Evolutionary conservation across 352 stramenopile genomes (phyloP), one percentile per base, ranked within the genome.

Genomic region (Saprolegnia parasitica): DNA sequence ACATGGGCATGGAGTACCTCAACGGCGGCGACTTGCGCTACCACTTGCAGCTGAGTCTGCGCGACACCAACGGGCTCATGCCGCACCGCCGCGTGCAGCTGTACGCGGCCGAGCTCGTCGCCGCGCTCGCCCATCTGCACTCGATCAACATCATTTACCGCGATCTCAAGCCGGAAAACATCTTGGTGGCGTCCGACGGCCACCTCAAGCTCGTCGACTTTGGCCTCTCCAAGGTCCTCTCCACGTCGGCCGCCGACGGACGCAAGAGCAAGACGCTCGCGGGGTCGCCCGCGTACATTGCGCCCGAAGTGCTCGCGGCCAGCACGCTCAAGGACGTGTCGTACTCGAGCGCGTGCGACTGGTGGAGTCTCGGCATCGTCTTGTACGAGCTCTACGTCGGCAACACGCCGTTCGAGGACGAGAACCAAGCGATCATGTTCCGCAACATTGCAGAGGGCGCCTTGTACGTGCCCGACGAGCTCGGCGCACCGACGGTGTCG

Each of bases 1-100:
- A 98, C 81, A 90, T 99, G 68, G 96, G 98, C 21, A 96, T 99
- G 78, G 96, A 99, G 78, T 99, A 99, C 74, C 98, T 97, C 82
- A 96, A 97, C 54, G 97, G 97, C 40, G 97, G 97, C 18, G 96
- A 99, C 73, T 74, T 99, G 70, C 83, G 85, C 1, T 84, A 93
- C 46, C 86, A 95, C 68, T 68, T 93, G 39, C 40, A 72, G 29
- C 40, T 60, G n/a, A 88, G 80, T 73, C 76, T 83, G 64, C 87
- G 75, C 35, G 77, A 80, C 58, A 81, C 90, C 47, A 68, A 91
- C 8, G 80, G 80, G 72, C 77, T 93, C 0, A 92, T 84, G 23
- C 78, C 86, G 13, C 71, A 74, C 49, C 80, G 84, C 0, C 52
- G 70, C 18, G 91, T 96, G 62, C 86, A 93, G 67, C 70, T 96